Percentiles rank a stretch among this genome's conserved stretches.
Conservation (phyloP, 257 asterid genomes). For the Solanum appendiculatum region DNA sequence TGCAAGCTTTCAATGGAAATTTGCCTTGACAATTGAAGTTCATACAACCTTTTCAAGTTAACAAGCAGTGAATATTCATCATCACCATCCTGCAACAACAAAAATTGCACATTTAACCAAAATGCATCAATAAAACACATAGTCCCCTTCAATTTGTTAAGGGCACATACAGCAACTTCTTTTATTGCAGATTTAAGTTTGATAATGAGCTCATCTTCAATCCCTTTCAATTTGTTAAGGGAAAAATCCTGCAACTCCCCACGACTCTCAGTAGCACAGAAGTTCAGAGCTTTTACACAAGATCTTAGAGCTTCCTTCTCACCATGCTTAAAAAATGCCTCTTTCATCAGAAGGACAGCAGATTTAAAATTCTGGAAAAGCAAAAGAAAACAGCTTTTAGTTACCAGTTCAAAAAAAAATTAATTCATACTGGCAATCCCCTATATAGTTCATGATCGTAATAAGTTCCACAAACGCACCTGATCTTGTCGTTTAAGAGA, state of each 20-base stretch:
- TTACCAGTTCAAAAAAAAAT: not conserved
- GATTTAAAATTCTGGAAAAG: conserved; percentile 58
- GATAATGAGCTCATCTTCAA: conserved; percentile 66
- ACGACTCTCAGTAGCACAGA: conserved; percentile 76
- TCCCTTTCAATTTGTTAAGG: conserved; percentile 60
- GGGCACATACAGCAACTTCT: conserved; percentile 63
- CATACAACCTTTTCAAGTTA: conserved; percentile 83
- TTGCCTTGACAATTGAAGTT: conserved; percentile 63
- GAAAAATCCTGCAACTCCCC: conserved; percentile 88
- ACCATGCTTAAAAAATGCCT: conserved; percentile 74
- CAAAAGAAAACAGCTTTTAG: not conserved
- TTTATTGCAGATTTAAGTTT: conserved; percentile 71
- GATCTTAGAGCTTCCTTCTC: conserved; percentile 90
- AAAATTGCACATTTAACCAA: conserved; percentile 4
- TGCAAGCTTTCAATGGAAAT: conserved; percentile 58
- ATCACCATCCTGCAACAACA: conserved; percentile 71
- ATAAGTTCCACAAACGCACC: conserved; percentile 29
- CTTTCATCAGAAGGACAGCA: conserved; percentile 59
- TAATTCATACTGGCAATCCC: not conserved
- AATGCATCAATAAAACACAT: not conserved
- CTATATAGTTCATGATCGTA: not conserved
- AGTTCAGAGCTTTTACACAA: conserved; percentile 74
- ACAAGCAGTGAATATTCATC: conserved; percentile 86
- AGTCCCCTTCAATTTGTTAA: not conserved
- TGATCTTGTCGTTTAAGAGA: conserved; percentile 88